Conservation (phyloP, 106 monocot genomes). For the Allium fistulosum region DNA sequence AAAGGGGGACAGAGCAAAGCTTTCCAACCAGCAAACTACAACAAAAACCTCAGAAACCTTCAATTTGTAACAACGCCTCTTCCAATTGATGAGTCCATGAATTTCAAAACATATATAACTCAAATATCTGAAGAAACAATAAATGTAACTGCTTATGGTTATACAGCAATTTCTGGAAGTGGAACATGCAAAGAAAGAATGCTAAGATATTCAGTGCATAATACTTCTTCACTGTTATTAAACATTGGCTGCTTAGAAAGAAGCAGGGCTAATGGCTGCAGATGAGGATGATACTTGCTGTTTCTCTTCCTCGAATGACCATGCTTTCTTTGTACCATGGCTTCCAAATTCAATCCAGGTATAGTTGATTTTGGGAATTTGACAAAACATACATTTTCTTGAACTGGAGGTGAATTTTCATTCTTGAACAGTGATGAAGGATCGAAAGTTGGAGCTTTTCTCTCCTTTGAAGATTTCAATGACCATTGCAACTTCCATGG, state of each 20-base stretch:
- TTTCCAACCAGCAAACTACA: no score
- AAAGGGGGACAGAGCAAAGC: no score
- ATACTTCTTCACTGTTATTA: neutral
- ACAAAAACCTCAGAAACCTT: no score
- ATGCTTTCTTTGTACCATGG: constrained; percentile 1
- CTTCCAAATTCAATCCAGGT: constrained; percentile 17
- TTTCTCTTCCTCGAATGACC: constrained; percentile 4
- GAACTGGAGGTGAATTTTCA: neutral
- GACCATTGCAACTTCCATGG: constrained; percentile 30
- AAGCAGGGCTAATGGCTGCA: constrained; percentile 27
- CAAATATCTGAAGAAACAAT: no score
- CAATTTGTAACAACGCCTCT: no score
- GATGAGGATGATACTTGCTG: neutral
- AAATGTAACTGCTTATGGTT: no score
- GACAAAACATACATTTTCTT: constrained; percentile 6
- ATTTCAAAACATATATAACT: no score
- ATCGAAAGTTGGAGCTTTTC: neutral
- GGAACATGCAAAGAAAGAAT: constrained; percentile 45
- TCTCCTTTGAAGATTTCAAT: constrained; percentile 21
- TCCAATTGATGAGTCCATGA: no score
- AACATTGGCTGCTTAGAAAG: constrained; percentile 20
- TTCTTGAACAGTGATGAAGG: neutral
- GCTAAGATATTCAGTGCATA: constrained; percentile 7
- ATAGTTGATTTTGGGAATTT: constrained; percentile 10
- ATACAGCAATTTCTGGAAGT: constrained; percentile 2